These are phyloP conservation scores for Cadophora sp. DNA, from an alignment of 2,329 filamentous ascomycete genomes.

Conservation along the genomic window DNA sequence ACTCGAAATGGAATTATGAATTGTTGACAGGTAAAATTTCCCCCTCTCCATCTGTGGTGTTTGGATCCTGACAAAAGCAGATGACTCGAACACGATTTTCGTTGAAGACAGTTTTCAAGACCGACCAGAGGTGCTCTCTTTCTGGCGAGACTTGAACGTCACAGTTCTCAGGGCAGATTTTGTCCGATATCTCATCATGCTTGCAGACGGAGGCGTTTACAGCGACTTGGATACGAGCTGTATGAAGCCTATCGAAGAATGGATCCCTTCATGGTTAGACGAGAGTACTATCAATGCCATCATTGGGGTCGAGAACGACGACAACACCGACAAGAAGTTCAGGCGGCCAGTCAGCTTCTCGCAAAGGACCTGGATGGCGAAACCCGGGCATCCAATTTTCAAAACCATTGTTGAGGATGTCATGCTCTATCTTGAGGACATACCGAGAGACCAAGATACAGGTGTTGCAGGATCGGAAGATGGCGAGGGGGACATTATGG, in stretches of 20 bases:
- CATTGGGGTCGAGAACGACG: constrained; percentile 13
- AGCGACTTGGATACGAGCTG: constrained; percentile 16
- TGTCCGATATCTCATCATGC: constrained; percentile 12
- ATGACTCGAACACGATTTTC: constrained; percentile 8
- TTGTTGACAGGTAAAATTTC: constrained; percentile 51
- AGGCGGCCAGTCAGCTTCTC: constrained; percentile 11
- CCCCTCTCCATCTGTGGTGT: not conserved
- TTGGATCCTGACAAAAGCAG: not conserved
- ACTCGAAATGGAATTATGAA: constrained; percentile 60
- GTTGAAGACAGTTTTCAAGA: constrained; percentile 10
- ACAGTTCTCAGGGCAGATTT: constrained; percentile 14
- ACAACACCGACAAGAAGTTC: constrained; percentile 9
- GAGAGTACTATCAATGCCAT: not conserved
- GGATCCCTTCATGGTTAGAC: constrained; percentile 7
- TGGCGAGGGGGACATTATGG: constrained; percentile 9
- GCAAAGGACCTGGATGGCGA: constrained; percentile 10
- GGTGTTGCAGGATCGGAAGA: constrained; percentile 7
- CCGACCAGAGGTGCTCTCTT: not conserved
- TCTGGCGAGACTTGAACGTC: constrained; percentile 9
- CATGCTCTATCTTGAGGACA: constrained; percentile 5
- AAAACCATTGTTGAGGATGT: constrained; percentile 12
- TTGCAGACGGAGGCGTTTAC: constrained; percentile 13
- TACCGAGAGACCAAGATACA: not conserved
- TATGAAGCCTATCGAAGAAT: constrained; percentile 5
- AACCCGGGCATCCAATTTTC: constrained; percentile 15